Conservation (phyloP, 805 yeast genomes). For the Sungouiella thailandica region DNA sequence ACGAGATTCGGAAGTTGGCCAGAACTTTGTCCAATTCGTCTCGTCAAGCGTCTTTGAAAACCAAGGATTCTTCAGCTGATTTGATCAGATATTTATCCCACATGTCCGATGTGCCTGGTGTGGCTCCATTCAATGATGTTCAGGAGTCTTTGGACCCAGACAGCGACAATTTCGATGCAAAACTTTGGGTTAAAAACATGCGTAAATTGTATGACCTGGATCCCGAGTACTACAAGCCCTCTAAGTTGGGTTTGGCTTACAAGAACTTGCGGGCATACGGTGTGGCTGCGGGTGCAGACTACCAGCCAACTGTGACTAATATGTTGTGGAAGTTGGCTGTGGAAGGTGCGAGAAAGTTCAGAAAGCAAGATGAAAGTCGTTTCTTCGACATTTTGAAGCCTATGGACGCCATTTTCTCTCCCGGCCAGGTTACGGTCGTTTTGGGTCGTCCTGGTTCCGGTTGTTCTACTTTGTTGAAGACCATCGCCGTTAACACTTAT, state of each 20-base stretch:
- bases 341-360: neutral
- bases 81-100: slow-evolving; percentile 21
- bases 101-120: neutral
- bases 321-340: slow-evolving; percentile 3
- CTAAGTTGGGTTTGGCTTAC: slow-evolving; percentile 12
- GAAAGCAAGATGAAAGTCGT: neutral
- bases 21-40: slow-evolving; percentile 31
- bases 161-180: slow-evolving; percentile 8
- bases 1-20: slow-evolving; percentile 38
- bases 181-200: slow-evolving; percentile 11
- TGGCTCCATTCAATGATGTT: neutral
- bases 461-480: slow-evolving; percentile 36
- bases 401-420: slow-evolving; percentile 32
- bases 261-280: slow-evolving; percentile 12
- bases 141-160: slow-evolving; percentile 11
- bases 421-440: slow-evolving; percentile 38
- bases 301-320: slow-evolving; percentile 11
- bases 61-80: slow-evolving; percentile 18
- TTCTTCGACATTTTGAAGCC: slow-evolving; percentile 27
- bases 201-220: slow-evolving; percentile 8
- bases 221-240: slow-evolving; percentile 11
- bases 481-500: slow-evolving; percentile 33
- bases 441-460: slow-evolving; percentile 42
- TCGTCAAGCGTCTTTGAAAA: slow-evolving; percentile 8
- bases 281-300: slow-evolving; percentile 10